Evolutionary conservation across 306 rosid species (phyloP).

Genomic region (apple (Malus domestica)): DNA sequence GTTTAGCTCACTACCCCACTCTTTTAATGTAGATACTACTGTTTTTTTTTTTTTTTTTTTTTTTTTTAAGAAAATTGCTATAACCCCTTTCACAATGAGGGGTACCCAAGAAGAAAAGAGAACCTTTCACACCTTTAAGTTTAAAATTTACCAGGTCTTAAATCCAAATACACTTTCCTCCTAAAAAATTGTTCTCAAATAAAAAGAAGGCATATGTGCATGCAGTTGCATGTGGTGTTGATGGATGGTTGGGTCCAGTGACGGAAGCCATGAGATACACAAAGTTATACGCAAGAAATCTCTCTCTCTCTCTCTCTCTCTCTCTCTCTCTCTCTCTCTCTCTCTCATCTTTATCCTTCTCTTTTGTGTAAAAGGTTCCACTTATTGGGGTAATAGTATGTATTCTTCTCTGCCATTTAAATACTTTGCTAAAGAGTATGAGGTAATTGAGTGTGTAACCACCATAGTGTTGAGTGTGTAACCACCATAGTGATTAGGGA

Average conservation of each 20-base stretch:
- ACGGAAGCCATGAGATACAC: slow-evolving; percentile 17
- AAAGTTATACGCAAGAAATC: no score
- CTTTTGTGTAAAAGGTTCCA: slow-evolving; percentile 47
- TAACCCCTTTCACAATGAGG: background rate
- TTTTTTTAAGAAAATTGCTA: background rate
- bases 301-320: slow-evolving; percentile 12
- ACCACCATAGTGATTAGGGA: background rate
- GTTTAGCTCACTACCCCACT: rapidly evolving
- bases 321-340: slow-evolving; percentile 8
- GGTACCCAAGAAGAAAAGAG: background rate
- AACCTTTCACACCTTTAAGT: slow-evolving; percentile 23
- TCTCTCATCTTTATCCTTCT: slow-evolving; percentile 10
- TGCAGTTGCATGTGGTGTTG: slow-evolving; percentile 28
- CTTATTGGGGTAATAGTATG: slow-evolving; percentile 54
- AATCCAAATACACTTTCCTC: background rate
- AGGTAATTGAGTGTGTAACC: background rate
- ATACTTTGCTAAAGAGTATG: background rate
- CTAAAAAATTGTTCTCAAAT: background rate
- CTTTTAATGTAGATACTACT: no score
- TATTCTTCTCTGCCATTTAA: slow-evolving; percentile 3
- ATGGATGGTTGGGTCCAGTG: slow-evolving; percentile 23
- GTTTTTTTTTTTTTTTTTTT: no score
- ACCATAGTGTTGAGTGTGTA: background rate
- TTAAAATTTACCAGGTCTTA: slow-evolving; percentile 16
- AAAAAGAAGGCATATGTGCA: slow-evolving; percentile 9